phyloP scores from a whole-genome alignment of 208 protist genomes.

The Entamoeba moshkovskii region DNA sequence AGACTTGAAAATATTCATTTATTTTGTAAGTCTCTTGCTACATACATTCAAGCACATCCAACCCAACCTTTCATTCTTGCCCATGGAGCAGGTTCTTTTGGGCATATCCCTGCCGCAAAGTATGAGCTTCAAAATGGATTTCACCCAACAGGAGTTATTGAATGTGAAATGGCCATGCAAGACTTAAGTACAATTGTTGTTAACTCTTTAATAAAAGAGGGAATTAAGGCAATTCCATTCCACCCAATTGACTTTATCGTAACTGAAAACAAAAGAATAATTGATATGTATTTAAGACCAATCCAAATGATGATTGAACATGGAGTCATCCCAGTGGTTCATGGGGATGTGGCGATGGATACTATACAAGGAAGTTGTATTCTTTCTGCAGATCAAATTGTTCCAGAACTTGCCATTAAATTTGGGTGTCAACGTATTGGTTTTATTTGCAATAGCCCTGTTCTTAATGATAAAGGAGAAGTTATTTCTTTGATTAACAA shows the following conservation, averaged over 20 bases:
- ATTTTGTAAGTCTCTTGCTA: neutral
- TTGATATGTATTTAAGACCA: neutral
- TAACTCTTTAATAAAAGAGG: neutral
- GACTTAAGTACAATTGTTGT: neutral
- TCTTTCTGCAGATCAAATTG: neutral
- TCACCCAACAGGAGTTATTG: neutral
- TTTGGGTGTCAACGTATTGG: neutral
- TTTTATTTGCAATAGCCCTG: neutral
- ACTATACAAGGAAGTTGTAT: neutral
- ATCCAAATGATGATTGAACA: neutral
- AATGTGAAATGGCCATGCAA: neutral
- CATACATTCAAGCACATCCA: neutral
- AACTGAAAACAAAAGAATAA: neutral
- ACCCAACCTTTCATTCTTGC: neutral
- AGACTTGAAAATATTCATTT: neutral
- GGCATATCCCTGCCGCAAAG: neutral
- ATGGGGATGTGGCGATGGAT: neutral
- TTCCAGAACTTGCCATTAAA: neutral
- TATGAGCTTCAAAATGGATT: neutral
- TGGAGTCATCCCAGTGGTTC: neutral
- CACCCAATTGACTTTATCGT: neutral
- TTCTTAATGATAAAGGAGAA: neutral
- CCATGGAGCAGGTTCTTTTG: neutral
- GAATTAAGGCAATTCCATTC: neutral
- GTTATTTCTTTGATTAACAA: neutral